These are phyloP conservation scores for Oryza officinalis DNA, from an alignment of 176 grass and related monocot species.

Conservation along the genomic window DNA sequence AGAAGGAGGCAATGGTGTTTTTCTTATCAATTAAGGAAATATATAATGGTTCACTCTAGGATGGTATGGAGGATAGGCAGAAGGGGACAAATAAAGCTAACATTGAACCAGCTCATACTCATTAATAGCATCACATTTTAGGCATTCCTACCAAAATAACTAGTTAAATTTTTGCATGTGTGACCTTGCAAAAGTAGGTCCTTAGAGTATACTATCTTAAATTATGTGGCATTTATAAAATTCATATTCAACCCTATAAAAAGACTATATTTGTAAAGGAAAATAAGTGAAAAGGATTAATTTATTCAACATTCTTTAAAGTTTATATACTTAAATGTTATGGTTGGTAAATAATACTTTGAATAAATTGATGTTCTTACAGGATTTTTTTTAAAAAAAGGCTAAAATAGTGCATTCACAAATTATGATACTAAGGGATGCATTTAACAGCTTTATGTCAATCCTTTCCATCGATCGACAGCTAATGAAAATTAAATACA, in stretches of 20 bases:
- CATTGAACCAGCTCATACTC: slow-evolving; percentile 26
- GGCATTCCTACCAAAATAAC: background rate
- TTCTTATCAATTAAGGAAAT: slow-evolving; percentile 11
- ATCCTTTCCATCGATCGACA: background rate
- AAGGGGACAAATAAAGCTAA: slow-evolving; percentile 29
- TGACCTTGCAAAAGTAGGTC: background rate
- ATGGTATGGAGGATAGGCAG: background rate
- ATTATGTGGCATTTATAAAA: background rate
- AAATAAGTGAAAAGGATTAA: background rate
- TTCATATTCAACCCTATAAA: background rate
- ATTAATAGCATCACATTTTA: slow-evolving; percentile 39
- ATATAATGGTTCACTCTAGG: background rate
- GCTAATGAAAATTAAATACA: background rate
- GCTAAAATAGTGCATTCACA: background rate
- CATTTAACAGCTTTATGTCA: background rate
- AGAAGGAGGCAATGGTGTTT: background rate
- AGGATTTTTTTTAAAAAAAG: background rate
- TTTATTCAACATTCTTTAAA: background rate
- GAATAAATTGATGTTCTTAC: background rate
- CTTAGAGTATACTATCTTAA: background rate
- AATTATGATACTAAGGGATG: background rate
- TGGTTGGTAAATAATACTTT: background rate
- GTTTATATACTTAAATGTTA: background rate
- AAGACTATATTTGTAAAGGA: background rate
- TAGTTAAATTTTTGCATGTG: background rate